Base-by-base conservation (phyloP, 768 basidiomycete genomes). In the Mycena amicta region DNA sequence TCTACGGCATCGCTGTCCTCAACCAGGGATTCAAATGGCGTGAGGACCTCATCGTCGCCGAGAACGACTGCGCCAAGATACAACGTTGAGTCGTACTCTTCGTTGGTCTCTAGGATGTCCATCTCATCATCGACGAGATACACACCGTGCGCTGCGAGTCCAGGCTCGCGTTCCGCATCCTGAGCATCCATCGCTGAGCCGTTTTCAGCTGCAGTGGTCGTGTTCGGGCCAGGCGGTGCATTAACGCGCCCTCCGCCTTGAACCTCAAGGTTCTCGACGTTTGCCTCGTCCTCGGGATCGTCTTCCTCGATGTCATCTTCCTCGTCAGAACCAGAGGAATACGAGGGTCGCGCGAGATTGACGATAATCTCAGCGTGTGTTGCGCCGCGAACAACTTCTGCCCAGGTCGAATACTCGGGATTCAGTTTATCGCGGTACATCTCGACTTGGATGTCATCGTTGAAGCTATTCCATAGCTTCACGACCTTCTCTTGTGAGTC, bases 381-480 rank as follows among this genome's bases (percentile, higher is more conserved):
- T 4, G 74, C 74, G 2, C 63, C 67, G 0, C 50, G 43, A 0
- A 66, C 50, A 0, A 77, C 66, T 15, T 73, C 59, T 0, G 67
- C 59, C 70, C 70, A 75, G 0, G 40, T 53, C 0, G 70, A 62
- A 0, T 23, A 50, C 5, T 73, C 70, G 3, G 72, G 71, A 12
- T 70, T 69, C 0, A 76, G 49, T 1, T 68, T 58, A 2, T 69
- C 37, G 1, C 39, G 45, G 46, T 72, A 76, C 0, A 78, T 59
- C 22, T 71, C 68, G 1, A 57, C 56, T 40, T 73, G 70, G 5
- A 79, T 67, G 3, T 64, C 52, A 0, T 57, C 27, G 1, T 50
- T 47, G 8, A 78, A 58, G 0, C 75, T 72, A 18, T 67, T 63
- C 71, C 75, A 81, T 0, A 78, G 62, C 31, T 71, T 70, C 12